phyloP scores from a whole-genome alignment of 2,329 filamentous ascomycete species.

The Fusarium sp. region DNA sequence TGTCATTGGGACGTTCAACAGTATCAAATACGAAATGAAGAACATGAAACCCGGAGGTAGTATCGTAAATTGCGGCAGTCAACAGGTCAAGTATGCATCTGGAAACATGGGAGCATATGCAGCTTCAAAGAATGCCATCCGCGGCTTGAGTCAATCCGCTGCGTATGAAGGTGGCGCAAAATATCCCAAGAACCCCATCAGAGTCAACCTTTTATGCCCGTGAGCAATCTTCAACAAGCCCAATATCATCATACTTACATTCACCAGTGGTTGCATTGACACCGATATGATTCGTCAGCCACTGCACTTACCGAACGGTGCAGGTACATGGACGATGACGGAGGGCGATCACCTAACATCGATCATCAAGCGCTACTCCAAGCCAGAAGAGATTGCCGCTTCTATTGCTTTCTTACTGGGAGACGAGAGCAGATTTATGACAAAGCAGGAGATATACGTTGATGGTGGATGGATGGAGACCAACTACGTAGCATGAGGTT shows the following conservation, averaged over 20 bases:
- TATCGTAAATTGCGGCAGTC: constrained; percentile 62
- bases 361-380: constrained; percentile 46
- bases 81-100: constrained; percentile 57
- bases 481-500: constrained; percentile 36
- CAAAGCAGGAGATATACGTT: constrained; percentile 47
- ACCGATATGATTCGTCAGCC: constrained; percentile 49
- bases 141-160: constrained; percentile 46
- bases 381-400: constrained; percentile 48
- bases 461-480: constrained; percentile 49
- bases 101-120: constrained; percentile 51
- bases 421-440: constrained; percentile 51
- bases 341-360: constrained; percentile 44
- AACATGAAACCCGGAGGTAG: constrained; percentile 57
- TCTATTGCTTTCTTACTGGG: constrained; percentile 49
- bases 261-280: constrained; percentile 43
- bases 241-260: background rate
- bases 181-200: constrained; percentile 44
- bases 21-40: constrained; percentile 47
- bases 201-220: constrained; percentile 44
- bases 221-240: constrained; percentile 3
- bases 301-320: constrained; percentile 42
- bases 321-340: constrained; percentile 45
- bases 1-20: constrained; percentile 45
- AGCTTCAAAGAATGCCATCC: constrained; percentile 50
- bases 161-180: constrained; percentile 47